Evolutionary conservation across 257 asterid genomes (phyloP).

Genomic region (Solanum piurae): DNA sequence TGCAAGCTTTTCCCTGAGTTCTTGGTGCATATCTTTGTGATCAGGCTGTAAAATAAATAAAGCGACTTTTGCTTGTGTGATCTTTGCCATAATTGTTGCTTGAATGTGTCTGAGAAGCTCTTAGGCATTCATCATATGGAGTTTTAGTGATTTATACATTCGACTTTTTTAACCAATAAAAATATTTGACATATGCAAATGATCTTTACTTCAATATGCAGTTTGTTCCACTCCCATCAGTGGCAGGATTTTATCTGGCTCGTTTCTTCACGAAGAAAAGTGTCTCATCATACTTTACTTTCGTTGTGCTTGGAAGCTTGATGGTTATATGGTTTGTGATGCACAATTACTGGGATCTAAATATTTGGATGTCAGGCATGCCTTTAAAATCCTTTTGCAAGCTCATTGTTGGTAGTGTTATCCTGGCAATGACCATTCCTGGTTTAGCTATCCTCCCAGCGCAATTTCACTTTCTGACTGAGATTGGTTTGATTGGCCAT

Average conservation of each 20-base stretch:
- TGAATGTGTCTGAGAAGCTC: not conserved
- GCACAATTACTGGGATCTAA: conserved; percentile 97
- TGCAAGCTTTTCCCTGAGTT: not conserved
- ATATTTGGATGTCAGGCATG: conserved; percentile 99
- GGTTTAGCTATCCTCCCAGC: conserved; percentile 91
- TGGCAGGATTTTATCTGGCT: conserved; percentile 92
- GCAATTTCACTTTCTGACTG: conserved; percentile 57
- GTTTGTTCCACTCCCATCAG: conserved; percentile 88
- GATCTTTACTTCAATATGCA: conserved; percentile 32
- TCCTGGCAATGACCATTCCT: conserved; percentile 88
- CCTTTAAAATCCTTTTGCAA: conserved; percentile 90
- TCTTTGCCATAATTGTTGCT: not conserved
- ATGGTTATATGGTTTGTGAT: conserved; percentile 94
- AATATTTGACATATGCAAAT: not conserved
- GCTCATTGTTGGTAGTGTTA: conserved; percentile 83
- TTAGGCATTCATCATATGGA: not conserved
- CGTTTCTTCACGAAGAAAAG: conserved; percentile 92
- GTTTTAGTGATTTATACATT: not conserved
- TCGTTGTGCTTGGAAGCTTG: conserved; percentile 85
- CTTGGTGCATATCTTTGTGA: not conserved
- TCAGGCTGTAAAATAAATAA: not conserved
- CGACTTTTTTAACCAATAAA: not conserved
- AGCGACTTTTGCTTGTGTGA: not conserved
- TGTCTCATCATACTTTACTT: conserved; percentile 70
- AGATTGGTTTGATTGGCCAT: conserved; percentile 79